Percentiles rank a stretch among this genome's conserved stretches.
phyloP scores from a whole-genome alignment of 2,329 filamentous ascomycete species.

The Clarireedia hainanense region DNA sequence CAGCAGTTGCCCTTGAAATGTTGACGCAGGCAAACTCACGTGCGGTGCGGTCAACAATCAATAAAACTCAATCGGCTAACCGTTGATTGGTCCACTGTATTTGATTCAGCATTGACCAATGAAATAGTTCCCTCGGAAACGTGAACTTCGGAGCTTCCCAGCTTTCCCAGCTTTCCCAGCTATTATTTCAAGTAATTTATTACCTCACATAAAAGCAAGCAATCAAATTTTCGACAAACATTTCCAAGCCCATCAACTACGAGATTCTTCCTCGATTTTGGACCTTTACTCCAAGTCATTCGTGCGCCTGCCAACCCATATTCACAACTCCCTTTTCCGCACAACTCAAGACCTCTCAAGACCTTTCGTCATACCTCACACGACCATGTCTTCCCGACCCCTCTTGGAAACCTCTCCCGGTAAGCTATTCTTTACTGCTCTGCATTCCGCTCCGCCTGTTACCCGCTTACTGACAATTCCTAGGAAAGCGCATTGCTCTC shows the following conservation, averaged over 20 bases:
- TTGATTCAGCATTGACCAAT: background rate
- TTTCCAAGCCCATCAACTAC: too few species aligned
- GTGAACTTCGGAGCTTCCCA: background rate
- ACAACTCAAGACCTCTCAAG: background rate
- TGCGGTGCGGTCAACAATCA: background rate
- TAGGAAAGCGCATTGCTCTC: conserved; percentile 96
- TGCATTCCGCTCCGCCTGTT: background rate
- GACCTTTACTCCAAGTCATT: too few species aligned
- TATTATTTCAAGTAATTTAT: background rate
- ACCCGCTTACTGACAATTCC: background rate
- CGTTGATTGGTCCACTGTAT: conserved; percentile 1
- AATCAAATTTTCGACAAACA: too few species aligned
- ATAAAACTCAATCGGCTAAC: background rate
- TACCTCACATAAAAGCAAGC: background rate
- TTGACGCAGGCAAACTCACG: background rate
- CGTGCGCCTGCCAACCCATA: too few species aligned
- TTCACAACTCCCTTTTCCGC: background rate
- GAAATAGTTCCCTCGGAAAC: background rate
- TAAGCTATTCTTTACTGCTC: conserved; percentile 35
- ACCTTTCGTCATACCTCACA: conserved; percentile 1
- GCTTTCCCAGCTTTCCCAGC: too few species aligned
- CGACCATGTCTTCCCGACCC: conserved; percentile 83
- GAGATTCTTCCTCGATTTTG: too few species aligned
- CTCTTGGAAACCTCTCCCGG: conserved; percentile 90
- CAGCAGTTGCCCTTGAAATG: background rate